Base-by-base conservation (phyloP, 345 rosid genomes). In the Lumnitzera littorea region DNA sequence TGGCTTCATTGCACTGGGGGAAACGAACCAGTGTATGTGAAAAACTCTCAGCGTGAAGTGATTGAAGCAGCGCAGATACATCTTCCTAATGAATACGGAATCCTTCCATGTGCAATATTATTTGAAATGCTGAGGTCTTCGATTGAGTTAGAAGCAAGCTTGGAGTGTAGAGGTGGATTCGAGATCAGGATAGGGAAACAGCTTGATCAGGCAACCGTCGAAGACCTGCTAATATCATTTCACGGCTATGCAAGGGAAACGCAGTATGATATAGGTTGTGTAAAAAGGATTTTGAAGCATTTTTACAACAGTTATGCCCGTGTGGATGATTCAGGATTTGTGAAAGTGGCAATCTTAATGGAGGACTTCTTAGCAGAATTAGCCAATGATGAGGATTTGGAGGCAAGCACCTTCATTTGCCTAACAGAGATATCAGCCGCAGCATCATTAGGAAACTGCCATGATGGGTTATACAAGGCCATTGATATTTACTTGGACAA, bases 161-260 rank as follows among this genome's bases (percentile, higher is more conserved):
- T 50, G 13, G 76, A 67, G 50, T 89, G 96, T 62, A 74, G 76
- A 69, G 76, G 73, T 62, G 92, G 95, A 52, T 74, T 83, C 4
- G 96, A 87, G 82, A 67, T 24, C 46, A 78, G 91, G 82, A 82
- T 91, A 9, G 88, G 96, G 48, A 85, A 72, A 49, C 96, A 89
- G 60, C 82, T 91, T 0, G 84, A 89, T 24, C 74, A 72, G 67
- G 95, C 89, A 27, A 78, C 75, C 14, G 78, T 66, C 2, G 74
- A 72, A 63, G 96, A 85, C 61, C 83, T 89, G 23, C 12, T 82
- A 54, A 78, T 83, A 59, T 85, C 76, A 15, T 74, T 73, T 43
- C 71, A 62, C 65, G 82, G 86, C 23, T 76, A 79, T 60, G 70
- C 88, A 46, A 75, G 72, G 50, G 83, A 73, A 77, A 62, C 62